These are phyloP conservation scores for Epicoccum nigrum DNA, from an alignment of 2,329 filamentous ascomycete genomes.

Conservation along the genomic window DNA sequence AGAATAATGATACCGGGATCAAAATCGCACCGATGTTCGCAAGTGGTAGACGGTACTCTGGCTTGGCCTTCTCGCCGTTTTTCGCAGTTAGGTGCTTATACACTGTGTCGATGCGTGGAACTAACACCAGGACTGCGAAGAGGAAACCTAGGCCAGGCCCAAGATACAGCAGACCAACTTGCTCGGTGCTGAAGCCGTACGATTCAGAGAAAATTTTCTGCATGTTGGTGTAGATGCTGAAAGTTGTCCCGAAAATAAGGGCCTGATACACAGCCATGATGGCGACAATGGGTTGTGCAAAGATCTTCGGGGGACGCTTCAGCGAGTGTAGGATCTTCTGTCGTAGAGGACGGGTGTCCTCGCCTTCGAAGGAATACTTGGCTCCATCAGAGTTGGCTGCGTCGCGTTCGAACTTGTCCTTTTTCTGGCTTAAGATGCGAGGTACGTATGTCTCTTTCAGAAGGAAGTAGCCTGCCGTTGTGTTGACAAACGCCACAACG, in stretches of 20 bases:
- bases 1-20: conserved; percentile 53
- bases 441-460: conserved; percentile 55
- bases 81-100: conserved; percentile 53
- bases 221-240: conserved; percentile 57
- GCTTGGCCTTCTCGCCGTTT: conserved; percentile 49
- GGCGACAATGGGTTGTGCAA: conserved; percentile 54
- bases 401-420: conserved; percentile 43
- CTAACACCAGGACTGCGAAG: conserved; percentile 53
- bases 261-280: conserved; percentile 56
- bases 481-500: conserved; percentile 50
- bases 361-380: conserved; percentile 52
- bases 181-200: conserved; percentile 55
- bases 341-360: conserved; percentile 48
- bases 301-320: conserved; percentile 50
- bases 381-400: conserved; percentile 27
- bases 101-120: conserved; percentile 55
- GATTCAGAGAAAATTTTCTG: conserved; percentile 53
- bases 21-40: conserved; percentile 54
- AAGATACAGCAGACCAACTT: conserved; percentile 55
- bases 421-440: conserved; percentile 47
- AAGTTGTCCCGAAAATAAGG: conserved; percentile 56
- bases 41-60: conserved; percentile 54
- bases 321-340: conserved; percentile 49
- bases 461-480: conserved; percentile 51
- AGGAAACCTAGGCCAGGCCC: conserved; percentile 54